Percentiles rank a stretch among this genome's conserved stretches.
phyloP scores from a whole-genome alignment of 2,329 filamentous ascomycete genomes.

The Alternaria gaisen region DNA sequence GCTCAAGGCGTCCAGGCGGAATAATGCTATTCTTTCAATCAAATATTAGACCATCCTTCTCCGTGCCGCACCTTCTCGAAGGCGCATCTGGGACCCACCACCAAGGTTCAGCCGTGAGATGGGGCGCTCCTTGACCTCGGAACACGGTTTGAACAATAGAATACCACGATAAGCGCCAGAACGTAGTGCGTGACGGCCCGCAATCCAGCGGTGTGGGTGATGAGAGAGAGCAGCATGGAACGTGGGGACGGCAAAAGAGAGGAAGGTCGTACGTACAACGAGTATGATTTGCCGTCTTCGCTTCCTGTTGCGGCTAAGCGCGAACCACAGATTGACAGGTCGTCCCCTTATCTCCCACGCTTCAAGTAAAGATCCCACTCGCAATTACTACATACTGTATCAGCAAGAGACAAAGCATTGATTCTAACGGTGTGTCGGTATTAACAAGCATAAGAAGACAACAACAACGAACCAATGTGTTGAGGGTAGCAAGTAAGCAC shows the following conservation, averaged over 20 bases:
- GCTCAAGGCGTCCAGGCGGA: not conserved
- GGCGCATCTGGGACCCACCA: constrained; percentile 9
- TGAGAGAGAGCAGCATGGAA: not conserved
- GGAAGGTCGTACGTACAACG: constrained; percentile 7
- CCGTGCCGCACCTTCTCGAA: constrained; percentile 10
- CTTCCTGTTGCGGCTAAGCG: constrained; percentile 10
- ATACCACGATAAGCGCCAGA: constrained; percentile 1
- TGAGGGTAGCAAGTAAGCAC: constrained; percentile 1
- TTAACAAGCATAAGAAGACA: constrained; percentile 1
- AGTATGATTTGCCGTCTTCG: constrained; percentile 1
- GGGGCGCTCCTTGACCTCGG: constrained; percentile 9
- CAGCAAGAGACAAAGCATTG: constrained; percentile 10
- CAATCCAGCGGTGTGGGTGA: constrained; percentile 6
- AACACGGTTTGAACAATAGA: constrained; percentile 5
- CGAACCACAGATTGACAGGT: constrained; percentile 13
- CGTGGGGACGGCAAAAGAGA: not conserved
- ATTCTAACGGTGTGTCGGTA: not conserved
- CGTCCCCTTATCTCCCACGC: constrained; percentile 15
- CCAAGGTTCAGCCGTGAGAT: constrained; percentile 14
- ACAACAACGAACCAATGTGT: constrained; percentile 8
- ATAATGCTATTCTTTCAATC: constrained; percentile 1
- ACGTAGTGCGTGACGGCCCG: constrained; percentile 3
- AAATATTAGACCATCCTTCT: constrained; percentile 4
- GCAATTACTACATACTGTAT: constrained; percentile 3
- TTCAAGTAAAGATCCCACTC: constrained; percentile 6